Evolutionary conservation across 2,329 filamentous ascomycete genomes (phyloP), one percentile per base, ranked within the genome.

Genomic region (Cadophora gregata): DNA sequence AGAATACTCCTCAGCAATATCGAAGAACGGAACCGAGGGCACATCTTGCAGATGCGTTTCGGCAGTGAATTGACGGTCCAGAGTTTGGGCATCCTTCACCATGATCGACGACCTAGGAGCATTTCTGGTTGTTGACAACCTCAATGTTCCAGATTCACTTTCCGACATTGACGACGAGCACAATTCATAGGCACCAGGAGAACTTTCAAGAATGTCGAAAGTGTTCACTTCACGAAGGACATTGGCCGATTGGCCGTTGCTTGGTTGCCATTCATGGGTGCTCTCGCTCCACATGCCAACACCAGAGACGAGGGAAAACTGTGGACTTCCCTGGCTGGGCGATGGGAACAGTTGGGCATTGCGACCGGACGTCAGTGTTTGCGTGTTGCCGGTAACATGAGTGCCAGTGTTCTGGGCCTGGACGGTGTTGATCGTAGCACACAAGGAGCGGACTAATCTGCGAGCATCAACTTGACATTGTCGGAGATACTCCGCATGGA

Each of bases 391-490:
- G 8, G 42, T 38, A n/a, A 53, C 10, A 25, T 51, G 21, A 8
- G 38, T 55, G 47, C 42, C 61, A 33, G 50, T 59, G 4, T 64
- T 62, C 38, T 55, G 65, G 6, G 50, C 61, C 51, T 67, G 27
- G 10, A 53, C 27, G 25, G 14, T 33, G 36, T 59, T 66, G 38
- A 65, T 64, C 50, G 63, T 62, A 16, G 60, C 66, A 63, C 63
- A 63, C 9, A 66, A 56, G 29, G 65, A 67, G 16, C 63, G 62
- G 8, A 59, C 50, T 3, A 66, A 25, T 47, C 64, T 42, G 14
- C 64, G 47, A 19, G 59, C 62, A 8, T 59, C 29, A 14, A 64
- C 47, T 59, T 69, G 64, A 29, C 60, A 66, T 66, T 64, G 60
- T 59, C 64, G 47, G 25, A 62, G 47, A 33, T 53, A 56, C 25